A percentile compares a stretch with the other conserved stretches of the same genome.
Evolutionary conservation across 2,329 filamentous ascomycete genomes (phyloP).

Genomic region (Tolypocladium album): DNA sequence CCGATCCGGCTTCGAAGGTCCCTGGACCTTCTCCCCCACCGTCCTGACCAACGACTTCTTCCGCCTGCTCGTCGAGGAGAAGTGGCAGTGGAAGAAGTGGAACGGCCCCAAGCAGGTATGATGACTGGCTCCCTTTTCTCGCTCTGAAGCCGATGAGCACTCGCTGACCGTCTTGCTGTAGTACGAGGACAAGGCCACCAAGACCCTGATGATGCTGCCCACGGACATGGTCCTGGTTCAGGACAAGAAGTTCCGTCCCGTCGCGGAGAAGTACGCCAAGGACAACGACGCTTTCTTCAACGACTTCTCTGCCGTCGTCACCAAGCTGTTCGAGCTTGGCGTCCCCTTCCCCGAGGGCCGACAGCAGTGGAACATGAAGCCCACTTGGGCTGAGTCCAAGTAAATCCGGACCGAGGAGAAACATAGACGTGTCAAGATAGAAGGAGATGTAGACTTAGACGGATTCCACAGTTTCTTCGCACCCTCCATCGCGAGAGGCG

Average conservation of each 20-base stretch:
- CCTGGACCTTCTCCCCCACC: slow-evolving; percentile 87
- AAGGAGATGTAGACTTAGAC: not conserved
- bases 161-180: slow-evolving; percentile 30
- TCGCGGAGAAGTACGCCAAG: slow-evolving; percentile 80
- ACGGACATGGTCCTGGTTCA: slow-evolving; percentile 79
- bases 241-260: slow-evolving; percentile 76
- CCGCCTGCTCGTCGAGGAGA: slow-evolving; percentile 77
- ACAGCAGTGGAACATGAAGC: slow-evolving; percentile 54
- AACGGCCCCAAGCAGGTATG: slow-evolving; percentile 66
- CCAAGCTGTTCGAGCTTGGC: slow-evolving; percentile 85
- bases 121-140: not conserved
- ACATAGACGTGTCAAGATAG: not conserved
- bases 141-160: not conserved
- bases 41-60: slow-evolving; percentile 93
- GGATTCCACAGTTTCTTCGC: not conserved
- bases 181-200: slow-evolving; percentile 79
- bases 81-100: slow-evolving; percentile 90
- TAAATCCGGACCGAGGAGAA: slow-evolving; percentile 3
- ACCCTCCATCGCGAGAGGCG: not conserved
- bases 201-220: slow-evolving; percentile 94
- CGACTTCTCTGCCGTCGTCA: slow-evolving; percentile 72
- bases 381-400: slow-evolving; percentile 23
- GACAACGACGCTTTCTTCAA: slow-evolving; percentile 88
- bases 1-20: slow-evolving; percentile 78
- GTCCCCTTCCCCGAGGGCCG: slow-evolving; percentile 68